Evolutionary conservation across 2,329 filamentous ascomycete species (phyloP).

Genomic region (Arachnomyces sp.): DNA sequence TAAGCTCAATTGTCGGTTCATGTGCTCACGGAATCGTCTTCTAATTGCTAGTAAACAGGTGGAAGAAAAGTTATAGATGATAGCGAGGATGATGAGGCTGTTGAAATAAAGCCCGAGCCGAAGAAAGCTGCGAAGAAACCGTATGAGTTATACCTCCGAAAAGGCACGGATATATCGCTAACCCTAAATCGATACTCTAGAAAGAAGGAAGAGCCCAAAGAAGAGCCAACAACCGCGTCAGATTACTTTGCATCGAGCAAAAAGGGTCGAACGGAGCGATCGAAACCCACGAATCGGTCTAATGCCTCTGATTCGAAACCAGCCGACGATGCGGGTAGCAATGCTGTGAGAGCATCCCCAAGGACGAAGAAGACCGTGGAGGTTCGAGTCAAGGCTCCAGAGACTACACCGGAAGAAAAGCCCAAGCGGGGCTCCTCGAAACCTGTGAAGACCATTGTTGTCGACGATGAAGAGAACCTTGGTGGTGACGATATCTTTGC

Average conservation of each 20-base stretch:
- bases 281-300: constrained; percentile 11
- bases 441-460: constrained; percentile 27
- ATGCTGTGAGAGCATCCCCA: constrained; percentile 22
- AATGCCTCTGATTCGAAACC: constrained; percentile 31
- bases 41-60: constrained; percentile 19
- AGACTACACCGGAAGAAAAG: constrained; percentile 11
- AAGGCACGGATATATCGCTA: background rate
- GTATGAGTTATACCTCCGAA: constrained; percentile 31
- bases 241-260: constrained; percentile 55
- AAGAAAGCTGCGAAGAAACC: constrained; percentile 31
- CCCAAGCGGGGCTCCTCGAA: constrained; percentile 13
- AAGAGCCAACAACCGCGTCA: constrained; percentile 52
- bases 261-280: constrained; percentile 41
- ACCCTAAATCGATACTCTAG: constrained; percentile 19
- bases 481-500: constrained; percentile 77
- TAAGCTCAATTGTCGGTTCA: constrained; percentile 15
- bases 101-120: constrained; percentile 30
- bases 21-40: background rate
- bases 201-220: constrained; percentile 43
- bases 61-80: constrained; percentile 68
- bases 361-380: constrained; percentile 40
- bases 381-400: constrained; percentile 46
- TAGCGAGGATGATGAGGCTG: constrained; percentile 61
- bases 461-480: constrained; percentile 61
- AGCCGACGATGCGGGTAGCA: constrained; percentile 12